These are phyloP conservation scores for Backusella morwellensis DNA, from an alignment of 192 early-diverging fungal genomes.

Conservation along the genomic window DNA sequence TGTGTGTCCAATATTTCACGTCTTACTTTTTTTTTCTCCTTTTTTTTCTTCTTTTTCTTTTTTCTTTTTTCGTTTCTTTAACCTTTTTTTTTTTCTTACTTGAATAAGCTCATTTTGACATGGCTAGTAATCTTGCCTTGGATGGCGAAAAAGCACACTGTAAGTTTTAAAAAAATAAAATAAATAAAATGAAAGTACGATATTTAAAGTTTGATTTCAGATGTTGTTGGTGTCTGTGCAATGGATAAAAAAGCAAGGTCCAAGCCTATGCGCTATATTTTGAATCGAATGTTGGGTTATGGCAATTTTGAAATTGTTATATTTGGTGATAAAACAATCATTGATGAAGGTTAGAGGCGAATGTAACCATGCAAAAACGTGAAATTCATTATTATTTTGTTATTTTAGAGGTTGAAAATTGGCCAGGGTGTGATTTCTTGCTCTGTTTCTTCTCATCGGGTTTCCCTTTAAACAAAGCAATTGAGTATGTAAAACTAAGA, in stretches of 20 bases:
- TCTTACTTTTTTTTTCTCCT: background rate
- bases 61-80: background rate
- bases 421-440: conserved; percentile 95
- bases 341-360: conserved; percentile 74
- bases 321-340: conserved; percentile 96
- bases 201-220: conserved; percentile 25
- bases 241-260: conserved; percentile 95
- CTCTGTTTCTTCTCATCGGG: conserved; percentile 95
- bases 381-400: background rate
- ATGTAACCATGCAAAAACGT: background rate
- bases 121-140: background rate
- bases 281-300: conserved; percentile 63
- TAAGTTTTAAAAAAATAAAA: background rate
- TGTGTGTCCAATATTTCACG: background rate
- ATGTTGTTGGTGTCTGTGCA: conserved; percentile 83
- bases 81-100: background rate
- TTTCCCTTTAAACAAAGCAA: conserved; percentile 93
- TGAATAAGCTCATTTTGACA: background rate
- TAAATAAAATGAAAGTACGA: background rate
- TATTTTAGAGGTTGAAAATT: conserved; percentile 67
- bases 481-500: conserved; percentile 80
- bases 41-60: background rate
- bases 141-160: conserved; percentile 4
- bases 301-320: conserved; percentile 82
- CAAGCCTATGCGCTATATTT: conserved; percentile 95